Evolutionary conservation across 768 basidiomycete species (phyloP), one percentile per base, ranked within the genome.

Genomic region (Postia placenta): DNA sequence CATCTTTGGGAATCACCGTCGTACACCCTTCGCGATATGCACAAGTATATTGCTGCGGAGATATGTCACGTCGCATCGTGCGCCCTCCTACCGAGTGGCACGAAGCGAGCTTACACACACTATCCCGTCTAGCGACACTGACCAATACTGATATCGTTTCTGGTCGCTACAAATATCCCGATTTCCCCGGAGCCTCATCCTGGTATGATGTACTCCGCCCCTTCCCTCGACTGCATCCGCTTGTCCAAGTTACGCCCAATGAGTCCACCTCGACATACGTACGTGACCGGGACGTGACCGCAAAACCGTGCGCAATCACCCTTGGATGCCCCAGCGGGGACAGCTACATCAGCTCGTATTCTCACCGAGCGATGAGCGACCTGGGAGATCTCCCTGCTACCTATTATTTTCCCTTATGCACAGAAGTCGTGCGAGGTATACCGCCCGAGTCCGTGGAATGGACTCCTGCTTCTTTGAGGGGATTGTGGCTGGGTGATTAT

Each of bases 401-500:
- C 1, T 55, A 58, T 45, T 58, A 55, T 37, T n/a, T n/a, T n/a
- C 54, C 57, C 3, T 37, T 58, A 15, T 27, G 33, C 11, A 14
- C 28, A 42, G 20, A 37, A 36, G 33, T 47, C 22, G 27, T 22
- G 4, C 30, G 42, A 4, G 27, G 50, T 1, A 38, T 48, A 1
- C 42, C 51, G 23, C 52, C 51, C 12, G 38, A 15, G 4, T 15
- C 41, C 24, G 15, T 25, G 24, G 48, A 42, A 2, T 53, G 52
- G 52, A 14, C 28, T 22, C 47, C 45, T 23, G 27, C 25, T 4
- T 25, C 33, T 9, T 35, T 58, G 5, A 37, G 47, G 11, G 57
- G 57, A 5, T 26, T 58, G 37, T 58, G 57, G 57, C 47, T 53
- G 20, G 57, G 57, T 4, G 37, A 36, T 22, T 55, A 48, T 33